Conservation (phyloP, 2,329 filamentous ascomycete species). For the Monosporascus sp. region DNA sequence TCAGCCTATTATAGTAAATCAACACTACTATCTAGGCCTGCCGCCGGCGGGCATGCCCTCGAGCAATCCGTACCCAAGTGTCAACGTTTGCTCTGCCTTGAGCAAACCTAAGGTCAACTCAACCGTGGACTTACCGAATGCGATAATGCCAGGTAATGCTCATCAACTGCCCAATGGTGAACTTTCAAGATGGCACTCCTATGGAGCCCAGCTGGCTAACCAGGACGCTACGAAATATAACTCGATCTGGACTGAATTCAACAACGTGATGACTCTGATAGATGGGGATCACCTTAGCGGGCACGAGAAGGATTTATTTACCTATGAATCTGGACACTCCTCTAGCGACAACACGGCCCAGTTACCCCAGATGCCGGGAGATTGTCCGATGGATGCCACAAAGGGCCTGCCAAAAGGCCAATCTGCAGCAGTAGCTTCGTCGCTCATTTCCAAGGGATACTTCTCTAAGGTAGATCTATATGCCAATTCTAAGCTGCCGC, state of each 20-base stretch:
- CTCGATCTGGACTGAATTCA: slow-evolving; percentile 56
- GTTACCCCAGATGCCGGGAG: slow-evolving; percentile 9
- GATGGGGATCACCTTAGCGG: slow-evolving; percentile 54
- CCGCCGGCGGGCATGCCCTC: slow-evolving; percentile 14
- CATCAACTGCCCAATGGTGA: slow-evolving; percentile 37
- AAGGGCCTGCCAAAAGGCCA: slow-evolving; percentile 31
- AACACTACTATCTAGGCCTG: slow-evolving; percentile 42
- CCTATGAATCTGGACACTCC: slow-evolving; percentile 26
- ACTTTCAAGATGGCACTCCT: slow-evolving; percentile 35
- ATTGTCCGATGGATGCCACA: slow-evolving; percentile 22
- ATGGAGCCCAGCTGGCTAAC: slow-evolving; percentile 38
- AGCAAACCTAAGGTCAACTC: slow-evolving; percentile 37
- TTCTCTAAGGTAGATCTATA: slow-evolving; percentile 77
- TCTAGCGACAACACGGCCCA: slow-evolving; percentile 5
- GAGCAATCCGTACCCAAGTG: slow-evolving; percentile 11
- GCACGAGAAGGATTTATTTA: slow-evolving; percentile 49
- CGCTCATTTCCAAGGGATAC: slow-evolving; percentile 46
- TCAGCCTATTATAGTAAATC: slow-evolving; percentile 44
- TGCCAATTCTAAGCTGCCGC: slow-evolving; percentile 68
- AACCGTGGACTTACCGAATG: slow-evolving; percentile 37
- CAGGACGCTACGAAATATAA: slow-evolving; percentile 48
- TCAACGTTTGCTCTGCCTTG: slow-evolving; percentile 15
- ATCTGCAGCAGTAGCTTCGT: slow-evolving; percentile 26
- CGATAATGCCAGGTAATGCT: slow-evolving; percentile 30
- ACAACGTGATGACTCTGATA: slow-evolving; percentile 65